phyloP scores from a whole-genome alignment of 2,329 filamentous ascomycete species.

The Emmonsiellopsis sp. region DNA sequence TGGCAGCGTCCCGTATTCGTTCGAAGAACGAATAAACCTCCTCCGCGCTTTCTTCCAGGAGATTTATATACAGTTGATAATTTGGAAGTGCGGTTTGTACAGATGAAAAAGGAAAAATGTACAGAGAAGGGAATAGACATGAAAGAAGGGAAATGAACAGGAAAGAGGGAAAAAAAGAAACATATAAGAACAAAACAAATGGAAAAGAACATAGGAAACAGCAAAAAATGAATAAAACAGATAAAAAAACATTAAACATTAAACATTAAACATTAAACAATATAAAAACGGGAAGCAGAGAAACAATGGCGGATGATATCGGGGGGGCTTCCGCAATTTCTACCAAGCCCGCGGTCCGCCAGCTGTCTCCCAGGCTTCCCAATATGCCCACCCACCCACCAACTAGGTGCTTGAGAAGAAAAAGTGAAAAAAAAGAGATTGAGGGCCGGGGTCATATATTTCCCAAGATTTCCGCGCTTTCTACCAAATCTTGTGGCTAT shows the following conservation, averaged over 20 bases:
- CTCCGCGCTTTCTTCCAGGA: neutral
- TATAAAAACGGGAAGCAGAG: neutral
- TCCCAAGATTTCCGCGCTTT: neutral
- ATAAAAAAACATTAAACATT: neutral
- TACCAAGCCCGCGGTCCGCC: neutral
- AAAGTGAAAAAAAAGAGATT: no score
- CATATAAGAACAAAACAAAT: neutral
- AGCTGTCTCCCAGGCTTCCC: no score
- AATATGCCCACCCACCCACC: no score
- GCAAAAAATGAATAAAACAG: neutral
- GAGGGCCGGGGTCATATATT: no score
- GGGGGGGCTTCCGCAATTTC: neutral
- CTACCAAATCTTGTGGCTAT: neutral
- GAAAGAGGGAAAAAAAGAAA: neutral
- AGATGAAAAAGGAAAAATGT: neutral
- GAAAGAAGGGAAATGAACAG: neutral
- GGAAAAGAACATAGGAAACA: neutral
- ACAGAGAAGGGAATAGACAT: neutral
- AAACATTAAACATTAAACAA: neutral
- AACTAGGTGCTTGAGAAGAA: no score
- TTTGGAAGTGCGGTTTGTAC: neutral
- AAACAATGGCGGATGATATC: neutral
- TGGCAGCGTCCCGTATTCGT: neutral
- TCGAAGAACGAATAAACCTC: neutral
- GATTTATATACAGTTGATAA: neutral